A percentile compares a stretch with the other conserved stretches of the same genome.
phyloP scores from a whole-genome alignment of 2,329 filamentous ascomycete genomes.

The Aureobasidium sp. region DNA sequence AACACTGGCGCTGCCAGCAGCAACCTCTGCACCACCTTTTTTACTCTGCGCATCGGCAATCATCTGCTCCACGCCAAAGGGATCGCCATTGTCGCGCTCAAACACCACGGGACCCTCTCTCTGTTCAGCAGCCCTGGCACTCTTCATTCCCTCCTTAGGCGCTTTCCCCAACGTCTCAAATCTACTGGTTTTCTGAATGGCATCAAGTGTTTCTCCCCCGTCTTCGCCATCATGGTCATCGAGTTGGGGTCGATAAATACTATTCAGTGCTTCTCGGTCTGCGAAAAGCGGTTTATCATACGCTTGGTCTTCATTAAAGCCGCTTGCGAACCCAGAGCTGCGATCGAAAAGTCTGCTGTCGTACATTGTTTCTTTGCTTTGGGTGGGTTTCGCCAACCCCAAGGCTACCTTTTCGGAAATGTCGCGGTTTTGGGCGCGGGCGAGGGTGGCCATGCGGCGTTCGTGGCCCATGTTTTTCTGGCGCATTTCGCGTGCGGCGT shows the following conservation, averaged over 20 bases:
- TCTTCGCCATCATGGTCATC: conserved; percentile 70
- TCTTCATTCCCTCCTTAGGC: conserved; percentile 74
- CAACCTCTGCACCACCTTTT: conserved; percentile 34
- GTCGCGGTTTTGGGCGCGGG: conserved; percentile 90
- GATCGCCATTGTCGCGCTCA: conserved; percentile 73
- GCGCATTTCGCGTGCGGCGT: conserved; percentile 81
- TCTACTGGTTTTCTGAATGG: conserved; percentile 75
- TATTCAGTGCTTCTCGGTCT: conserved; percentile 88
- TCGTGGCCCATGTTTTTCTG: conserved; percentile 96
- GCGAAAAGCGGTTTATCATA: conserved; percentile 98
- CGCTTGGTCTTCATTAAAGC: conserved; percentile 94
- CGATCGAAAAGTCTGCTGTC: conserved; percentile 95
- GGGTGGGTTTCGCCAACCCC: conserved; percentile 88
- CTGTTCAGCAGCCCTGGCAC: conserved; percentile 72
- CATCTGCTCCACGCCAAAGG: conserved; percentile 92
- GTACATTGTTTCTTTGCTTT: conserved; percentile 90
- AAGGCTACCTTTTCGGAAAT: conserved; percentile 96
- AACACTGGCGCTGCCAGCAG: conserved; percentile 31
- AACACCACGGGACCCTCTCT: conserved; percentile 93
- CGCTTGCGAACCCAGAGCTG: conserved; percentile 78
- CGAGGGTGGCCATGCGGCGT: conserved; percentile 83
- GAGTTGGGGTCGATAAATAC: conserved; percentile 79
- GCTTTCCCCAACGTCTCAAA: conserved; percentile 85
- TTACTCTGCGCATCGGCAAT: conserved; percentile 64
- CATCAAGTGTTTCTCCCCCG: conserved; percentile 73